A percentile compares a stretch with the other conserved stretches of the same genome.
Evolutionary conservation across 176 grass and related monocot genomes (phyloP).

Genomic region (barley (Hordeum vulgare)): MorexV3_pseudomolecules_assembly NC_058518.1:493079197-493079696

Average conservation of each 20-base stretch:
- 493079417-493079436: background rate
- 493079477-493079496: background rate
- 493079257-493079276: too few species aligned
- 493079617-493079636: background rate
- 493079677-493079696: too few species aligned
- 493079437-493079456: slow-evolving; percentile 21
- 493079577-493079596: background rate
- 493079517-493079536: slow-evolving; percentile 20
- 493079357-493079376: background rate
- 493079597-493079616: slow-evolving; percentile 2
- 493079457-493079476: background rate
- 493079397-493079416: background rate
- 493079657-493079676: too few species aligned
- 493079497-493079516: slow-evolving; percentile 29
- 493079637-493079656: too few species aligned
- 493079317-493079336: background rate
- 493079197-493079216: too few species aligned
- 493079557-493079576: background rate
- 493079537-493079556: background rate
- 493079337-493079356: background rate
- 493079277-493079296: background rate
- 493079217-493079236: too few species aligned
- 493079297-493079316: background rate
- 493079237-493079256: too few species aligned
- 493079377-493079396: background rate